Percentiles rank a stretch among this genome's conserved stretches.
These are phyloP conservation scores for Fragilaria radians DNA, from an alignment of 108 stramenopile species.

Conservation along the genomic window DNA sequence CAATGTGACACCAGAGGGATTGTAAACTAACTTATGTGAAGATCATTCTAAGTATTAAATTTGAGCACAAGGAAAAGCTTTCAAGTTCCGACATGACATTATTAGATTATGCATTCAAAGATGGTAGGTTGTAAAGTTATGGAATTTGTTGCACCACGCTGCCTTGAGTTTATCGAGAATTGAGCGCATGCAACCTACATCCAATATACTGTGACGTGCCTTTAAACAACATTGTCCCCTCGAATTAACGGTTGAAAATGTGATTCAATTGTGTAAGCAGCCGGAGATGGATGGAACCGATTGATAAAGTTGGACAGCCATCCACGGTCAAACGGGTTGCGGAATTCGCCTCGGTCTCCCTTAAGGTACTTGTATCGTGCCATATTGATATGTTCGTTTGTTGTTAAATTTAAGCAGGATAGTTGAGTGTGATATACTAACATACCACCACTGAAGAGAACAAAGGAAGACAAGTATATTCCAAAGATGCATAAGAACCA, in stretches of 20 bases:
- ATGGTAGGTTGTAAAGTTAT: no score
- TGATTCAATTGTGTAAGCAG: constrained; percentile 18
- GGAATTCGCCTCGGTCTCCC: constrained; percentile 43
- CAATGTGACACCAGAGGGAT: no score
- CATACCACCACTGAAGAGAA: constrained; percentile 52
- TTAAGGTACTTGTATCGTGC: constrained; percentile 79
- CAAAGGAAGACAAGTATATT: constrained; percentile 50
- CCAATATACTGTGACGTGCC: no score
- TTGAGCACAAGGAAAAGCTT: no score
- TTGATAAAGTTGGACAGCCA: constrained; percentile 25
- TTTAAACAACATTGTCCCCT: neutral
- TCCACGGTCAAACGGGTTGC: constrained; percentile 88
- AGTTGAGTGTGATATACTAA: constrained; percentile 85
- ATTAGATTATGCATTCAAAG: no score
- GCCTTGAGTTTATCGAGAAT: no score
- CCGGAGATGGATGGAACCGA: constrained; percentile 23
- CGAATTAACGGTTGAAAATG: neutral
- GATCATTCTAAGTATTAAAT: no score
- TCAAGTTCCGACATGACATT: no score
- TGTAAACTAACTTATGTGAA: no score
- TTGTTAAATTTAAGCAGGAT: constrained; percentile 79
- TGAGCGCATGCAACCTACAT: no score
- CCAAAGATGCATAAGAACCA: constrained; percentile 32
- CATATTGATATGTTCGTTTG: constrained; percentile 89
- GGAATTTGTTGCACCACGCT: no score